phyloP scores from a whole-genome alignment of 163 green algal genomes.

The Scenedesmus sp. region DNA sequence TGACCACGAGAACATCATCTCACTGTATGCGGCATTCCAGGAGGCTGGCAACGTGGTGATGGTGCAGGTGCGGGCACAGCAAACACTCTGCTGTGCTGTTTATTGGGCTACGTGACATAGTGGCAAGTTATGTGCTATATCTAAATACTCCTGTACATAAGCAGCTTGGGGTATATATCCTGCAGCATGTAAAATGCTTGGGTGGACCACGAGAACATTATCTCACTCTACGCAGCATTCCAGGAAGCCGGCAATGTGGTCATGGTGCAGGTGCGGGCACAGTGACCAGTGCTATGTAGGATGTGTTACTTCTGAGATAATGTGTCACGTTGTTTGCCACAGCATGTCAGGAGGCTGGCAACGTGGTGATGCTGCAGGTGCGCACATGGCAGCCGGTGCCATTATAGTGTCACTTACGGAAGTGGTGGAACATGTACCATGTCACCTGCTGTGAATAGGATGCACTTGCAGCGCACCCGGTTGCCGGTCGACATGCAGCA shows the following conservation, averaged over 20 bases:
- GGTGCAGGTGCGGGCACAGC: slow-evolving; percentile 52
- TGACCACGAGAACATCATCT: slow-evolving; percentile 84
- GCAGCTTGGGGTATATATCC: too few species aligned
- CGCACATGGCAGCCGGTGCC: background rate
- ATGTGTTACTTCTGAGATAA: background rate
- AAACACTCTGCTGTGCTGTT: background rate
- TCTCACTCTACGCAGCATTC: slow-evolving; percentile 79
- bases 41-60: slow-evolving; percentile 70
- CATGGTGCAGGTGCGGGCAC: slow-evolving; percentile 58
- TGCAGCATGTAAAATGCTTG: slow-evolving; percentile 80
- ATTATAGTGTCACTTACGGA: too few species aligned
- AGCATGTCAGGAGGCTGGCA: slow-evolving; percentile 77
- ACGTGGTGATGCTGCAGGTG: slow-evolving; percentile 68
- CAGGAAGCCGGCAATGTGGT: slow-evolving; percentile 72
- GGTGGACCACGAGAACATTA: slow-evolving; percentile 84
- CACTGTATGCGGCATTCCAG: slow-evolving; percentile 79
- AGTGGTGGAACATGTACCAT: too few species aligned
- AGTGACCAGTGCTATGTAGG: background rate
- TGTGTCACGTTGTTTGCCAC: background rate
- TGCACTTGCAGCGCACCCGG: too few species aligned
- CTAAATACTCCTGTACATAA: too few species aligned
- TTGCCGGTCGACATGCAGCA: too few species aligned
- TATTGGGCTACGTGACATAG: too few species aligned
- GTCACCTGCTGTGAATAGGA: too few species aligned
- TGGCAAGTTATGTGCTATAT: background rate